Percentiles rank a stretch among this genome's conserved stretches.
Evolutionary conservation across 1,284 basidiomycete genomes (phyloP).

Genomic region (Dichomitus squalens): DNA sequence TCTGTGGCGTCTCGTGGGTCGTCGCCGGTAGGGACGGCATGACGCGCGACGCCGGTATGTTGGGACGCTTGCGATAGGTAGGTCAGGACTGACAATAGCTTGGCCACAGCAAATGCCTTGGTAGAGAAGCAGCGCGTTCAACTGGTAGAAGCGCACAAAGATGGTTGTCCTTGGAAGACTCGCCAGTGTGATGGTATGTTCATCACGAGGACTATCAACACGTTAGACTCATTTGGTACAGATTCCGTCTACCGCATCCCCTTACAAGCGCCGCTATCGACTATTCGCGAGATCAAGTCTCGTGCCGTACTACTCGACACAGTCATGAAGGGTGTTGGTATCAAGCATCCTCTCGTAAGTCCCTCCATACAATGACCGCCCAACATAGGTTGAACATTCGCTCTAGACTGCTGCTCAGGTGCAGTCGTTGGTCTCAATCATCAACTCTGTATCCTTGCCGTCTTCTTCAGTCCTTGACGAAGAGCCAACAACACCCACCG

Average conservation of each 20-base stretch:
- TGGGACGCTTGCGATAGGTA: constrained; percentile 27
- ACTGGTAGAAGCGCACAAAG: constrained; percentile 71
- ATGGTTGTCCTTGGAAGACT: constrained; percentile 79
- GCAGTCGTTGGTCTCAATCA: constrained; percentile 32
- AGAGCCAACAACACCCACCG: constrained; percentile 7
- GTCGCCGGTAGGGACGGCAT: constrained; percentile 66
- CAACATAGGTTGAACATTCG: neutral
- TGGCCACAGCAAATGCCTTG: constrained; percentile 56
- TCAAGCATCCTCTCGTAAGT: constrained; percentile 73
- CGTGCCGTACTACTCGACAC: constrained; percentile 56
- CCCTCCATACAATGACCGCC: neutral
- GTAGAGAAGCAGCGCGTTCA: constrained; percentile 69
- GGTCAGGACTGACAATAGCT: constrained; percentile 24
- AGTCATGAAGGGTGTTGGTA: constrained; percentile 52
- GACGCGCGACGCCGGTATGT: constrained; percentile 73
- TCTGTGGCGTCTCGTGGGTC: constrained; percentile 74
- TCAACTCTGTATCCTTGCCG: constrained; percentile 32
- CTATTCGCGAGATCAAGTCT: constrained; percentile 59
- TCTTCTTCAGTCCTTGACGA: constrained; percentile 14
- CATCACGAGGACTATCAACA: neutral
- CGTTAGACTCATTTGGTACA: constrained; percentile 31
- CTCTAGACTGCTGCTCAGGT: constrained; percentile 38
- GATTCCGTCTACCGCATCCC: constrained; percentile 77
- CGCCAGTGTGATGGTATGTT: constrained; percentile 75
- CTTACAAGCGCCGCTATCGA: constrained; percentile 61